A percentile compares a stretch with the other conserved stretches of the same genome.
phyloP scores from a whole-genome alignment of 495 filamentous ascomycete genomes.

The Arthonia radiata region DNA sequence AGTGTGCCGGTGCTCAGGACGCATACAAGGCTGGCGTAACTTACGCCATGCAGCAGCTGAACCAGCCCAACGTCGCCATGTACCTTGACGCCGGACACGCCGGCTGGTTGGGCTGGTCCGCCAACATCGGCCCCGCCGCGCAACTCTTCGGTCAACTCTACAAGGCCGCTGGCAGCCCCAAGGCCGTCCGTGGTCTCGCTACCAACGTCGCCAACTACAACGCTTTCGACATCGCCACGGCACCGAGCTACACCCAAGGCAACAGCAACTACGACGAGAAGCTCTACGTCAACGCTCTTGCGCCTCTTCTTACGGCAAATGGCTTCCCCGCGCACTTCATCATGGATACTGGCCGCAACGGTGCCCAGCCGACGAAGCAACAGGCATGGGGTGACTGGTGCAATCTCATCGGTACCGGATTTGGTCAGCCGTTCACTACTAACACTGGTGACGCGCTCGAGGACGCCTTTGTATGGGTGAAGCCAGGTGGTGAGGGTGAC shows the following conservation, averaged over 20 bases:
- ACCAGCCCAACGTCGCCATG: conserved; percentile 58
- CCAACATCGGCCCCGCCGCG: conserved; percentile 49
- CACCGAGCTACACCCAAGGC: conserved; percentile 20
- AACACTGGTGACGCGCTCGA: conserved; percentile 33
- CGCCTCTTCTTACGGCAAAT: conserved; percentile 27
- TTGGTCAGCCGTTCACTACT: conserved; percentile 42
- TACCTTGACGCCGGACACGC: conserved; percentile 45
- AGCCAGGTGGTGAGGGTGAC: conserved; percentile 64
- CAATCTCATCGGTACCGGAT: conserved; percentile 52
- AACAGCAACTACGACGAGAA: conserved; percentile 40
- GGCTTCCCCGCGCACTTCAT: conserved; percentile 57
- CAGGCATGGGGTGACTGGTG: conserved; percentile 62
- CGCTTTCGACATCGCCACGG: conserved; percentile 13
- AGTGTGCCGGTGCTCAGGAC: conserved; percentile 35
- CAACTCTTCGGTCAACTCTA: conserved; percentile 41
- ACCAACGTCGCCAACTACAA: conserved; percentile 71
- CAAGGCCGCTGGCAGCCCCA: conserved; percentile 36
- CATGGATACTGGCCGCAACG: conserved; percentile 42
- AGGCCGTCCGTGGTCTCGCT: conserved; percentile 41
- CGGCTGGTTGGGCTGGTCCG: conserved; percentile 67
- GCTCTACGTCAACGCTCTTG: conserved; percentile 41
- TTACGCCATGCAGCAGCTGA: conserved; percentile 45
- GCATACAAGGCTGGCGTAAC: conserved; percentile 45
- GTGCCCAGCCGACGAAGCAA: conserved; percentile 36
- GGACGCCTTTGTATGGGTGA: conserved; percentile 66